Evolutionary conservation across 768 basidiomycete genomes (phyloP).

Genomic region (Trametes punicea): DNA sequence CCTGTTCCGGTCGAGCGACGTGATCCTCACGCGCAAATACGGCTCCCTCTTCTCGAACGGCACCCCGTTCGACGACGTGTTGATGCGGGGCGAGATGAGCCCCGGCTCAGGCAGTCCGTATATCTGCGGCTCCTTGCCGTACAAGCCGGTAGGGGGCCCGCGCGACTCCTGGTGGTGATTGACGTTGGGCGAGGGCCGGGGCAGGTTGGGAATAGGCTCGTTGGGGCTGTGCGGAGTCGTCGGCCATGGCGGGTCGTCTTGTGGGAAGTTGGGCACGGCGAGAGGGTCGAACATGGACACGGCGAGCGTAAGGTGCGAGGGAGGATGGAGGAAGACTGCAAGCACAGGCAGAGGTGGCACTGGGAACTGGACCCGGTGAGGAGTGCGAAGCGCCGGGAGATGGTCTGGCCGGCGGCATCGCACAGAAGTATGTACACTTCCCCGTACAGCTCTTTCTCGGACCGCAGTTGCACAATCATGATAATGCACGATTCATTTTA

Average conservation of each 20-base stretch:
- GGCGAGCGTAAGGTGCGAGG: background rate
- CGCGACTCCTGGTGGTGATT: conserved; percentile 28
- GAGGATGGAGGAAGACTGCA: background rate
- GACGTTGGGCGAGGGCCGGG: conserved; percentile 52
- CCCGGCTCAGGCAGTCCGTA: conserved; percentile 85
- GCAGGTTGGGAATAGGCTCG: conserved; percentile 69
- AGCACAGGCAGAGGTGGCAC: background rate
- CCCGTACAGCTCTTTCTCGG: background rate
- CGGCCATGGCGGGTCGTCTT: conserved; percentile 68
- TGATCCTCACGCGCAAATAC: conserved; percentile 86
- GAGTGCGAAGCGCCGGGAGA: background rate
- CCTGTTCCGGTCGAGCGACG: conserved; percentile 90
- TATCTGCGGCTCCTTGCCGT: conserved; percentile 80
- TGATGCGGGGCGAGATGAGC: conserved; percentile 71
- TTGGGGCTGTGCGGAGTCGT: conserved; percentile 74
- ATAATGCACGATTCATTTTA: background rate
- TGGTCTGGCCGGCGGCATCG: conserved; percentile 4
- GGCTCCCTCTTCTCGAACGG: conserved; percentile 76
- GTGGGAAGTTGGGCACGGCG: conserved; percentile 46
- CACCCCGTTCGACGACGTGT: conserved; percentile 62
- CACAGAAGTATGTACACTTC: background rate
- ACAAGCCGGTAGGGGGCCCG: conserved; percentile 44
- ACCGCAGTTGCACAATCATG: background rate
- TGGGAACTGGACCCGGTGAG: background rate
- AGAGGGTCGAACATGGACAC: conserved; percentile 71